Evolutionary conservation across 139 green algal species (phyloP).

Genomic region (Astrephomene gubernaculifera): DNA sequence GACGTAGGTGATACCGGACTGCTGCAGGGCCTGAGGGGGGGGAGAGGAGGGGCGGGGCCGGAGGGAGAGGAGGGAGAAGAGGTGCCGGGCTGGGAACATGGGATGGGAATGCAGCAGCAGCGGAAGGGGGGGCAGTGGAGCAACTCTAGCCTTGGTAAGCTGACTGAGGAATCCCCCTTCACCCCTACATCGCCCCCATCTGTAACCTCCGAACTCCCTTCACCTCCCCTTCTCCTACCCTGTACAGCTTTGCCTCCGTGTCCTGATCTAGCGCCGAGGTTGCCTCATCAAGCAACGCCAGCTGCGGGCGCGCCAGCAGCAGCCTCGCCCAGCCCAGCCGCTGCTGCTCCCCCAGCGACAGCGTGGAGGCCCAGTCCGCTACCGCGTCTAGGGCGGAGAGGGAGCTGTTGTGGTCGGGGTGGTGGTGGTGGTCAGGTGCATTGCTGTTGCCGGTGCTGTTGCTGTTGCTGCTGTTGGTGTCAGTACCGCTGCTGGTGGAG

Average conservation of each 20-base stretch:
- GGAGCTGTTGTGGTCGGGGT: background rate
- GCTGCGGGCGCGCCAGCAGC: slow-evolving; percentile 77
- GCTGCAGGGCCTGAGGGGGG: slow-evolving; percentile 43
- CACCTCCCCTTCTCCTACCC: slow-evolving; percentile 29
- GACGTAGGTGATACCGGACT: slow-evolving; percentile 85
- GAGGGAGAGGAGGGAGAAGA: background rate
- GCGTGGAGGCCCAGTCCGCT: slow-evolving; percentile 86
- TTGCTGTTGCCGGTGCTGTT: slow-evolving; percentile 7
- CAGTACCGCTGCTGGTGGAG: slow-evolving; percentile 24
- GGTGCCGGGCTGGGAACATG: background rate
- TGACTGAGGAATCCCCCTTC: background rate
- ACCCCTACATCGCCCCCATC: background rate
- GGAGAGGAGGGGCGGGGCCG: background rate
- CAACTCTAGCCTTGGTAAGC: background rate
- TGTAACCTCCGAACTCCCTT: background rate
- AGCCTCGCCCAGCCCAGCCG: slow-evolving; percentile 95
- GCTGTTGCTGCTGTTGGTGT: slow-evolving; percentile 10
- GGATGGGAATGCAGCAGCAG: too few relatives aligned
- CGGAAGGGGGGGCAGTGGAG: background rate
- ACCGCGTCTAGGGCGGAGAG: slow-evolving; percentile 68
- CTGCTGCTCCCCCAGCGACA: slow-evolving; percentile 98
- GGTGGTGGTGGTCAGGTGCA: background rate
- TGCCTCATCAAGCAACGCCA: slow-evolving; percentile 96
- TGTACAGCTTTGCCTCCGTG: slow-evolving; percentile 92
- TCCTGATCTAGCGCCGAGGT: slow-evolving; percentile 90